A percentile compares a stretch with the other conserved stretches of the same genome.
phyloP scores from a whole-genome alignment of 495 filamentous ascomycete genomes.

The Amniculicola lignicola region DNA sequence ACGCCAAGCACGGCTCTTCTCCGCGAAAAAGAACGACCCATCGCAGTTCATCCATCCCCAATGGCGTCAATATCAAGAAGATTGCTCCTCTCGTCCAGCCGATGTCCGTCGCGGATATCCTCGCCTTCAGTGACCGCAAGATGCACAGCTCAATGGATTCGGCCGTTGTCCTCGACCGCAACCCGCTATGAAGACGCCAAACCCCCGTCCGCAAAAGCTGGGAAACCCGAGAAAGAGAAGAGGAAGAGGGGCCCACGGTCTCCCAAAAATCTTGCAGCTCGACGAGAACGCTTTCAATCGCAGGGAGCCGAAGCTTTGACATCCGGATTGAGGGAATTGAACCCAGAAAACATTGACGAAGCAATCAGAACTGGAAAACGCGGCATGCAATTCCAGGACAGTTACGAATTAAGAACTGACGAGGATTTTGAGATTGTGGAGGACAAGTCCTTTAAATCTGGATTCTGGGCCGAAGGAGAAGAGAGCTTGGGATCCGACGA shows the following conservation, averaged over 20 bases:
- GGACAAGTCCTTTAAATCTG: background rate
- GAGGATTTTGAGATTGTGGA: conserved; percentile 15
- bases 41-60: conserved; percentile 15
- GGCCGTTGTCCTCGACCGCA: conserved; percentile 30
- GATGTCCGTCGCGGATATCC: conserved; percentile 27
- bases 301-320: too few relatives aligned
- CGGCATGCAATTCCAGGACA: background rate
- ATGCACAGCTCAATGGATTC: conserved; percentile 20
- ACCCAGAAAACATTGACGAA: conserved; percentile 11
- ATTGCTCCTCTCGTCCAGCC: conserved; percentile 33
- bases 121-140: conserved; percentile 1
- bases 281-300: too few relatives aligned
- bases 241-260: too few relatives aligned
- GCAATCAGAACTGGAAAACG: conserved; percentile 9
- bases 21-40: background rate
- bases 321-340: too few relatives aligned
- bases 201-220: background rate
- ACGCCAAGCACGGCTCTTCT: conserved; percentile 3
- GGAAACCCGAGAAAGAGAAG: too few relatives aligned
- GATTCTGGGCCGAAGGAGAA: conserved; percentile 33
- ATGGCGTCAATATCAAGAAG: conserved; percentile 44
- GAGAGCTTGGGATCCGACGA: conserved; percentile 45
- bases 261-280: too few relatives aligned
- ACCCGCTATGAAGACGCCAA: conserved; percentile 2
- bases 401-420: conserved; percentile 1